Evolutionary conservation across 2,329 filamentous ascomycete species (phyloP), one percentile per base, ranked within the genome.

Genomic region (Fusarium albosuccineum): DNA sequence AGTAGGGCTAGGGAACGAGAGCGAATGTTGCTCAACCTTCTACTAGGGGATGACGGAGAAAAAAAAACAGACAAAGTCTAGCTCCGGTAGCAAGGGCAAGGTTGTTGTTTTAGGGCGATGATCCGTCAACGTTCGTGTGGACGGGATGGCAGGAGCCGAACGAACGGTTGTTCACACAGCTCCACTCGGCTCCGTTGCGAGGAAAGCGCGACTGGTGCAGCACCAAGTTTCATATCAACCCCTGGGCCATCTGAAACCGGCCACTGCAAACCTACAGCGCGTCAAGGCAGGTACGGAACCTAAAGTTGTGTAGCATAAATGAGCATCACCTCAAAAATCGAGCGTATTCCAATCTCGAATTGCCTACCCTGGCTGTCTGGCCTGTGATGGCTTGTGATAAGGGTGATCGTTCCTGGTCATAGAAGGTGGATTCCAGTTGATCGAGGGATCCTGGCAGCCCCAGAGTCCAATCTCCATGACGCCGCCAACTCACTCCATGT

Each of bases 191-290:
- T 17, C 52, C 52, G 46, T 49, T 30, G 30, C 33, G 17, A 52
- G 53, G 57, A 44, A 57, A 40, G 33, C 37, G 50, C 39, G 49
- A 62, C 42, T 48, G 50, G 50, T 50, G 48, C 45, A 51, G 41
- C 58, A 45, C 45, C 65, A 60, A 70, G 70, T 72, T 71, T 70
- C 63, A 66, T 50, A 42, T 29, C 5, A 48, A 34, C 64, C 66
- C 60, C 59, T 68, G 56, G 34, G 16, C 30, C 39, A 64, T 71
- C 68, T 71, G 70, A 72, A 72, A 72, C 70, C 53, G 51, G 30
- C 52, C 56, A 60, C 16, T 54, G 29, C 22, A 16, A 22, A 41
- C 37, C 29, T n/a, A 37, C 46, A 33, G 37, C 51, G 51, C 51
- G 42, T 16, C 29, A 45, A 49, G 46, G 37, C 60, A 68, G 60